phyloP scores from a whole-genome alignment of 2,329 filamentous ascomycete genomes.

The Claviceps humidiphila region DNA sequence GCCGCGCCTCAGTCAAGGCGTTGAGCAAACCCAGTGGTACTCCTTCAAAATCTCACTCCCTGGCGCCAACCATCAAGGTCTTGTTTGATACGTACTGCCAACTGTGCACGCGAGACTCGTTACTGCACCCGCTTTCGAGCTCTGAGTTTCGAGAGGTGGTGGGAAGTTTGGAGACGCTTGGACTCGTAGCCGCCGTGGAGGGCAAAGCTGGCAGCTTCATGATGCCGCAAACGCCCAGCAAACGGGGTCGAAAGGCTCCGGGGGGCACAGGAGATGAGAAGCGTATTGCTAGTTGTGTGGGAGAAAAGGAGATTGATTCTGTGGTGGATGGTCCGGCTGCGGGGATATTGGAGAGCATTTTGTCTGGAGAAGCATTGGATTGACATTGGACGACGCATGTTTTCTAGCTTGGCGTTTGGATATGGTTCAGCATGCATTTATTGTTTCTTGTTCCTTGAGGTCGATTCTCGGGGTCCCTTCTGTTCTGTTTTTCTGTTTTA shows the following conservation, averaged over 20 bases:
- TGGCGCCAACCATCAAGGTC: constrained; percentile 68
- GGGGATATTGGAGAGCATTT: constrained; percentile 48
- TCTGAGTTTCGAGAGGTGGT: constrained; percentile 93
- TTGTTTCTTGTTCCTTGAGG: not conserved
- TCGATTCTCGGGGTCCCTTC: not conserved
- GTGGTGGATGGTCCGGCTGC: constrained; percentile 51
- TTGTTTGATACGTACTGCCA: constrained; percentile 73
- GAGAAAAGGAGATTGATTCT: constrained; percentile 64
- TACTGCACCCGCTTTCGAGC: constrained; percentile 75
- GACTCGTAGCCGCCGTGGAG: constrained; percentile 58
- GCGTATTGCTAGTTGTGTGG: constrained; percentile 63
- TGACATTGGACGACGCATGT: constrained; percentile 13
- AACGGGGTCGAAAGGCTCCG: constrained; percentile 47
- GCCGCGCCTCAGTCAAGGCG: constrained; percentile 35
- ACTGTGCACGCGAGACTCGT: constrained; percentile 75
- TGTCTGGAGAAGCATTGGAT: constrained; percentile 48
- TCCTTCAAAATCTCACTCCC: constrained; percentile 46
- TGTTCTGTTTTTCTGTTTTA: not conserved
- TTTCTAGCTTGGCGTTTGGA: not conserved
- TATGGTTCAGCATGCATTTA: not conserved
- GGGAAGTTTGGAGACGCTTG: constrained; percentile 76
- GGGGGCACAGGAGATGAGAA: constrained; percentile 54
- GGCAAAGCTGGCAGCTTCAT: constrained; percentile 57
- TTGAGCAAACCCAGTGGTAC: constrained; percentile 31
- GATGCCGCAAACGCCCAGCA: constrained; percentile 55